These are phyloP conservation scores for Lachnellula suecica DNA, from an alignment of 2,329 filamentous ascomycete genomes.

Conservation along the genomic window DNA sequence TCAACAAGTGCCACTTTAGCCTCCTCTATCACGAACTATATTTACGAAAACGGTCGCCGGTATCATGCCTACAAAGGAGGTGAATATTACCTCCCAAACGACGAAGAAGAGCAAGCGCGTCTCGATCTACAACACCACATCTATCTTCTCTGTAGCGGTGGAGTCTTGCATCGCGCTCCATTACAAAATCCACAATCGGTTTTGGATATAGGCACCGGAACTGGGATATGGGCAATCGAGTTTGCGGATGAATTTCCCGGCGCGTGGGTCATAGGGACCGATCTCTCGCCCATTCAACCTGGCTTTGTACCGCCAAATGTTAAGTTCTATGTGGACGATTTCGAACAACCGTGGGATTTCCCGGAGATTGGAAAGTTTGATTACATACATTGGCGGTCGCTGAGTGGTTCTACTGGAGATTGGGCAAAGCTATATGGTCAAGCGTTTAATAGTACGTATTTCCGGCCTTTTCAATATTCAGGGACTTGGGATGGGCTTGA, in stretches of 20 bases:
- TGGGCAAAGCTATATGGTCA: constrained; percentile 55
- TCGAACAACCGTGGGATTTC: constrained; percentile 43
- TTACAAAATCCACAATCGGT: constrained; percentile 32
- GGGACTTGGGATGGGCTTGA: no score
- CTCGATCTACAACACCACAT: constrained; percentile 30
- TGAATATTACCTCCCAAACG: constrained; percentile 33
- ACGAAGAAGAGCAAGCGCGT: constrained; percentile 31
- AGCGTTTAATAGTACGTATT: constrained; percentile 46
- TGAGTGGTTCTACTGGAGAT: constrained; percentile 57
- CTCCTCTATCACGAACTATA: constrained; percentile 29
- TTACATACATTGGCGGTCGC: constrained; percentile 57
- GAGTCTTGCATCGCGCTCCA: constrained; percentile 27
- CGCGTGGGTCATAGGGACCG: constrained; percentile 31
- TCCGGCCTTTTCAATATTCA: no score
- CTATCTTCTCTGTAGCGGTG: constrained; percentile 24
- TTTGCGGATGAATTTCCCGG: constrained; percentile 33
- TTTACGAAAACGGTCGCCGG: constrained; percentile 45
- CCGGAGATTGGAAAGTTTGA: constrained; percentile 49
- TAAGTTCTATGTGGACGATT: constrained; percentile 65
- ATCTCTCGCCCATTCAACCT: constrained; percentile 36
- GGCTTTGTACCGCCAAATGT: constrained; percentile 58
- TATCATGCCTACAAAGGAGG: constrained; percentile 49
- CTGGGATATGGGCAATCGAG: constrained; percentile 45
- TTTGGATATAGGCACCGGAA: constrained; percentile 43
- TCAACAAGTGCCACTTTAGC: constrained; percentile 32